These are phyloP conservation scores for Chenopodium suecicum DNA, from an alignment of 148 eudicot species.

Conservation along the genomic window DNA sequence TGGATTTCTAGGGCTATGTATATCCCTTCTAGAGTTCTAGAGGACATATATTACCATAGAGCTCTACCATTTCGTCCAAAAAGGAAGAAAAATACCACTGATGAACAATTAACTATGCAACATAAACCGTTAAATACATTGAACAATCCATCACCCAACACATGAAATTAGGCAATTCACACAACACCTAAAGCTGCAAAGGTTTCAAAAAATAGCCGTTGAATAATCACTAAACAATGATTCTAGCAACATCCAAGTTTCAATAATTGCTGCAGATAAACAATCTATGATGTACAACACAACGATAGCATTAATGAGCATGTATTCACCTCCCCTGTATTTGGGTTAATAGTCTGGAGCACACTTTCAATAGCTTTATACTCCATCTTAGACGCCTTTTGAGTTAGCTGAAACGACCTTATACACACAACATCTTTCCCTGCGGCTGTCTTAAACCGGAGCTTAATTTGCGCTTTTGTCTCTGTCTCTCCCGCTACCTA, in stretches of 20 bases:
- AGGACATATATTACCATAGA: background rate
- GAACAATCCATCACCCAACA: background rate
- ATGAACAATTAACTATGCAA: background rate
- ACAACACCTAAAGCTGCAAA: background rate
- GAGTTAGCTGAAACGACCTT: slow-evolving; percentile 93
- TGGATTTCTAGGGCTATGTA: background rate
- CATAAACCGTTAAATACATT: background rate
- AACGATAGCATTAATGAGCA: background rate
- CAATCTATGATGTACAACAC: no score
- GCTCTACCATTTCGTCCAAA: no score
- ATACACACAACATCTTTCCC: slow-evolving; percentile 97
- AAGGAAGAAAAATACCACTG: no score
- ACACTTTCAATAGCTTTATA: slow-evolving; percentile 97
- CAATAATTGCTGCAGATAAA: background rate
- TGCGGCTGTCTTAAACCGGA: slow-evolving; percentile 94
- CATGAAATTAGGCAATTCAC: background rate
- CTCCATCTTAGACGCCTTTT: slow-evolving; percentile 93
- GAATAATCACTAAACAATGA: background rate
- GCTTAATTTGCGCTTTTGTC: slow-evolving; percentile 96
- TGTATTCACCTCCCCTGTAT: slow-evolving; percentile 79
- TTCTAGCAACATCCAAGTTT: background rate
- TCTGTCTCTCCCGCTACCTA: slow-evolving; percentile 99
- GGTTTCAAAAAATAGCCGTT: background rate
- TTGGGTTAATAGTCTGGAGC: slow-evolving; percentile 95
- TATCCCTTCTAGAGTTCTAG: no score